Evolutionary conservation across 192 early-diverging fungal species (phyloP).

Genomic region (Radiomyces spectabilis): DNA sequence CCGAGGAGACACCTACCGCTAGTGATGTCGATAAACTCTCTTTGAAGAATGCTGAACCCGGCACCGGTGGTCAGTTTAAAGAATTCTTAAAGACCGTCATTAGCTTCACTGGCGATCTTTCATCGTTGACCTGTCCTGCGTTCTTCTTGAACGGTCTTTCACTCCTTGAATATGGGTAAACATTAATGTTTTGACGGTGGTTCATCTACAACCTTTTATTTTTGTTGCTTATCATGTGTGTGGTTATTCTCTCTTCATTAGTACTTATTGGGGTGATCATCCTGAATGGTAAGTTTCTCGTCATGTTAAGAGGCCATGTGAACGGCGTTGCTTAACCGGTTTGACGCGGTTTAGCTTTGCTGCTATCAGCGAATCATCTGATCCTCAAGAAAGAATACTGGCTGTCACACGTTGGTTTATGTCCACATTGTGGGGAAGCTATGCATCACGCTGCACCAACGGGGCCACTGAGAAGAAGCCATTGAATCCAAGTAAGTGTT

Average conservation of each 20-base stretch:
- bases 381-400: conserved; percentile 54
- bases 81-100: conserved; percentile 59
- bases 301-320: too few species aligned
- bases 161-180: conserved; percentile 68
- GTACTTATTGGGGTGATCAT: conserved; percentile 35
- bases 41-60: conserved; percentile 18
- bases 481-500: conserved; percentile 53
- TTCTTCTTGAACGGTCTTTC: conserved; percentile 74
- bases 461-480: conserved; percentile 73
- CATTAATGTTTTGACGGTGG: not conserved
- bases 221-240: not conserved
- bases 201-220: not conserved
- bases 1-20: conserved; percentile 10
- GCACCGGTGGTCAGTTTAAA: conserved; percentile 25
- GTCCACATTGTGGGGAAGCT: conserved; percentile 74
- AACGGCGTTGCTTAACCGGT: too few species aligned
- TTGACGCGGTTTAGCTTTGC: conserved; percentile 36
- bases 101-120: conserved; percentile 75
- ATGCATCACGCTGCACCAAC: conserved; percentile 56
- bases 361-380: conserved; percentile 50
- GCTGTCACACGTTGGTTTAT: conserved; percentile 71
- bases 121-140: conserved; percentile 70
- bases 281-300: conserved; percentile 15
- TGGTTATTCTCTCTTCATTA: not conserved
- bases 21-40: conserved; percentile 24